Evolutionary conservation across 2,329 filamentous ascomycete genomes (phyloP).

Genomic region (Trichoderma koningiopsis): DNA sequence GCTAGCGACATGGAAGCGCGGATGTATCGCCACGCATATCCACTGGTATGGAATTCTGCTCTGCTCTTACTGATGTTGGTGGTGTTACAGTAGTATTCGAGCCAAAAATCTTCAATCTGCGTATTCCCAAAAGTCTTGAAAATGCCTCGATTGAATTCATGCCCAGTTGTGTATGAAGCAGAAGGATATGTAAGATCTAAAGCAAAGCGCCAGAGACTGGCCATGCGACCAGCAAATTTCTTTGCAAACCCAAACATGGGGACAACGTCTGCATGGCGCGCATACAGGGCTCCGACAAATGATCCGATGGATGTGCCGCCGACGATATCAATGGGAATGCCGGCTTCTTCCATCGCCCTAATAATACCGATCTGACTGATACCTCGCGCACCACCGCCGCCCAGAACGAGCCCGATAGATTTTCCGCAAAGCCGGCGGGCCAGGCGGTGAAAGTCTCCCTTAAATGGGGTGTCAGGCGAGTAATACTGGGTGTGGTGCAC

Average conservation of each 20-base stretch:
- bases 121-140: conserved; percentile 98
- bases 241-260: conserved; percentile 96
- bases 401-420: conserved; percentile 90
- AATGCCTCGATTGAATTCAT: conserved; percentile 98
- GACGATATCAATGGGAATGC: conserved; percentile 92
- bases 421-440: conserved; percentile 89
- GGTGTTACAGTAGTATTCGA: conserved; percentile 98
- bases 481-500: conserved; percentile 89
- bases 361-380: conserved; percentile 95
- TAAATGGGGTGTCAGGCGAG: conserved; percentile 87
- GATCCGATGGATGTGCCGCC: conserved; percentile 95
- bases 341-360: conserved; percentile 90
- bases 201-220: conserved; percentile 97
- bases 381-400: conserved; percentile 88
- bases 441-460: conserved; percentile 93
- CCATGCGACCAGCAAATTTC: conserved; percentile 98
- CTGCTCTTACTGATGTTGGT: conserved; percentile 97
- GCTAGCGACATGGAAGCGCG: conserved; percentile 96
- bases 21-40: conserved; percentile 97
- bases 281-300: conserved; percentile 93
- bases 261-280: conserved; percentile 92
- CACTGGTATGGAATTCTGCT: conserved; percentile 89
- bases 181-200: conserved; percentile 95
- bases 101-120: conserved; percentile 98
- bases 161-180: conserved; percentile 94